A percentile compares a stretch with the other conserved stretches of the same genome.
Conservation (phyloP, 2,329 filamentous ascomycete species). For the Blastomyces parvus region DNA sequence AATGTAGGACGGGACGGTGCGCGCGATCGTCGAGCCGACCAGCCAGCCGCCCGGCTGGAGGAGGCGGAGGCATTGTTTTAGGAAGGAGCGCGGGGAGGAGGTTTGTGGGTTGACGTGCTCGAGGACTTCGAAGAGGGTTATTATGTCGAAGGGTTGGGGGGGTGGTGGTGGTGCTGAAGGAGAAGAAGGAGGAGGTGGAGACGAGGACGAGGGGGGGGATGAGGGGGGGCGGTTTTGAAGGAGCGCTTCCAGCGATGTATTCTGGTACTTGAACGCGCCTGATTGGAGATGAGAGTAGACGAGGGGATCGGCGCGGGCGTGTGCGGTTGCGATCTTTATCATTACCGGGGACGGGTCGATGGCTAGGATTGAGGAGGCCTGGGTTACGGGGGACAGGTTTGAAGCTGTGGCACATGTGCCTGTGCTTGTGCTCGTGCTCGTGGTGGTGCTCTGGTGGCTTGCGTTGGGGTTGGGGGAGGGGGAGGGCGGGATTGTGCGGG, state of each 20-base stretch:
- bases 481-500: constrained; percentile 30
- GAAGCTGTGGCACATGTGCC: constrained; percentile 1
- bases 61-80: constrained; percentile 48
- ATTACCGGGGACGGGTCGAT: constrained; percentile 37
- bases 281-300: constrained; percentile 46
- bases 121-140: constrained; percentile 85
- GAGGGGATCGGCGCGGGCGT: constrained; percentile 64
- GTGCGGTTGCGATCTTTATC: constrained; percentile 57
- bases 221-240: constrained; percentile 8
- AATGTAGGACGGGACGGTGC: constrained; percentile 80
- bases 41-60: constrained; percentile 90
- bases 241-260: constrained; percentile 63
- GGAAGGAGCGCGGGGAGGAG: constrained; percentile 60
- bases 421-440: constrained; percentile 6
- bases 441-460: neutral
- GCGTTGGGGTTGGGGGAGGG: neutral
- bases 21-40: constrained; percentile 81
- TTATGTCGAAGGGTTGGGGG: constrained; percentile 59
- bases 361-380: constrained; percentile 35
- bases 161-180: neutral
- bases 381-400: constrained; percentile 25
- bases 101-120: constrained; percentile 69
- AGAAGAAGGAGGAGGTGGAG: neutral
- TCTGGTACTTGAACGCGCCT: constrained; percentile 57
- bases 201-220: neutral